Conservation (phyloP, 805 yeast genomes). For the Babjeviella inositovora region DNA sequence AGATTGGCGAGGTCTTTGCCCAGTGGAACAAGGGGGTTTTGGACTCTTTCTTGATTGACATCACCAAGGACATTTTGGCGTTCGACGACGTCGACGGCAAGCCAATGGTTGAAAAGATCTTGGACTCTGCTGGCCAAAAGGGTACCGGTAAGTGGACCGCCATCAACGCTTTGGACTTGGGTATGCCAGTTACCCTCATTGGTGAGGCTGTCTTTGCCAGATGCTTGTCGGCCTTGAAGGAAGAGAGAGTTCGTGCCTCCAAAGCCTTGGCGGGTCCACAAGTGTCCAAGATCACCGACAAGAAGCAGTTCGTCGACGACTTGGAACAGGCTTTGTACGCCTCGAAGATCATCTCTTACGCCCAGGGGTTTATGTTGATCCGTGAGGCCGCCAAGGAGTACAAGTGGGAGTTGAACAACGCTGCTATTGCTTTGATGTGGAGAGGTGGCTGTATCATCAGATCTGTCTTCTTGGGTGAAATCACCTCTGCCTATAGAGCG, state of each 20-base stretch:
- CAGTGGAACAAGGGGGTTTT: conserved; percentile 96
- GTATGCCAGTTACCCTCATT: conserved; percentile 95
- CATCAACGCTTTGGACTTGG: conserved; percentile 91
- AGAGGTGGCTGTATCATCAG: conserved; percentile 99
- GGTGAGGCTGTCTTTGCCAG: conserved; percentile 98
- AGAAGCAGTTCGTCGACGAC: conserved; percentile 73
- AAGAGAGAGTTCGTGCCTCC: conserved; percentile 82
- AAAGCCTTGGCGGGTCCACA: conserved; percentile 66
- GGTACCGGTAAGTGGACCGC: conserved; percentile 99
- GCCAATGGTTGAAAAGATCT: conserved; percentile 90
- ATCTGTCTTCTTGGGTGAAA: conserved; percentile 95
- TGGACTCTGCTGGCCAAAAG: conserved; percentile 97
- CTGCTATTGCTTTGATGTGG: conserved; percentile 99
- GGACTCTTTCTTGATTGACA: conserved; percentile 93
- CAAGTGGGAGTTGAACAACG: conserved; percentile 95
- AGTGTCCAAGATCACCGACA: conserved; percentile 53
- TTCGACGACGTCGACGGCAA: conserved; percentile 81
- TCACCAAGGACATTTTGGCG: conserved; percentile 87
- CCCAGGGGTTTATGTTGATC: conserved; percentile 99
- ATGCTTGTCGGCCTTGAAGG: conserved; percentile 85
- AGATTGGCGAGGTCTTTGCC: conserved; percentile 83
- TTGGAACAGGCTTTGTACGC: conserved; percentile 98
- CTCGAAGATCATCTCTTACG: conserved; percentile 94
- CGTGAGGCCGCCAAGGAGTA: conserved; percentile 96
- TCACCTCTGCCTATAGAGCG: conserved; percentile 90